These are phyloP conservation scores for Ceratocystis huliohia DNA, from an alignment of 2,329 filamentous ascomycete species.

Conservation along the genomic window DNA sequence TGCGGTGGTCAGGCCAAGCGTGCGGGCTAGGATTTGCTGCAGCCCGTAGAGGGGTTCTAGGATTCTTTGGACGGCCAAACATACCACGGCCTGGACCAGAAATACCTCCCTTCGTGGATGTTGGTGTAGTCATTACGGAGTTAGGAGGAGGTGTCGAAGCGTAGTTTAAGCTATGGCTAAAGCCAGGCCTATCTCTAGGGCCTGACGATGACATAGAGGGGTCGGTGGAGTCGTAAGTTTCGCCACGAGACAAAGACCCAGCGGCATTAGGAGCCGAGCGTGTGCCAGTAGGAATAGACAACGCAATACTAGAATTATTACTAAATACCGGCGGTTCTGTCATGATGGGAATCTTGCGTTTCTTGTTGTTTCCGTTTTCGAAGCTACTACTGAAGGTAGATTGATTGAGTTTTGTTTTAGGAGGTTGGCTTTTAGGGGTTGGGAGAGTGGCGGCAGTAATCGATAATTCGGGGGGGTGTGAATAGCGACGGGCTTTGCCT, in stretches of 20 bases:
- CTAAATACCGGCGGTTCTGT: constrained; percentile 41
- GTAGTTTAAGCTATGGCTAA: background rate
- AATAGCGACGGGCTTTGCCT: constrained; percentile 11
- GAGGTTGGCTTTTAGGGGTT: background rate
- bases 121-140: background rate
- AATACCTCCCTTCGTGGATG: constrained; percentile 43
- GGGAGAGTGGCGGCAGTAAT: background rate
- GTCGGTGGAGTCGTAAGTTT: background rate
- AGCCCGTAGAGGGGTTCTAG: constrained; percentile 49
- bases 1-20: constrained; percentile 16
- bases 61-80: constrained; percentile 54
- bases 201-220: background rate
- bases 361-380: constrained; percentile 98
- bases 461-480: constrained; percentile 5
- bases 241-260: background rate
- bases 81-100: constrained; percentile 77
- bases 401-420: constrained; percentile 4
- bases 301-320: background rate
- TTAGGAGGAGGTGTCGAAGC: background rate
- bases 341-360: constrained; percentile 89
- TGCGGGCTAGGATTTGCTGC: constrained; percentile 26
- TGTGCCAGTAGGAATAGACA: background rate
- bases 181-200: background rate
- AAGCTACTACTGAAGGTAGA: constrained; percentile 80
- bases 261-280: background rate